Base-by-base conservation (phyloP, 805 yeast genomes). In the Barnettozyma botsteinii region DNA sequence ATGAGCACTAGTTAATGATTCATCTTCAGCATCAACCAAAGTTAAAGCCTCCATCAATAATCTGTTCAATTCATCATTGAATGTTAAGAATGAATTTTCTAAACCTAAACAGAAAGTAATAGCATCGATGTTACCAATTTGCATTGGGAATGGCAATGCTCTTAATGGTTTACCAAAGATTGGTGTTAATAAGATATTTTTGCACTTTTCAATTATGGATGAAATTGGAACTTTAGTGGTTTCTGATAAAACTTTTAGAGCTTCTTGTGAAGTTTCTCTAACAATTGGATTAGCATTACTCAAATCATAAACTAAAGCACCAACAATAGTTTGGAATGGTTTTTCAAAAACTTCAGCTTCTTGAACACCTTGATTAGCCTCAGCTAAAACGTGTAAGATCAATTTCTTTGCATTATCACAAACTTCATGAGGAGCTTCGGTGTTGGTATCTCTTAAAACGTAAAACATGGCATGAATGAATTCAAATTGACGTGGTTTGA, bases 121-220 rank as follows among this genome's bases (percentile, higher is more conserved):
- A 1, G 98, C 98, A 61, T 93, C 98, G 46, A 93, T 89, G 59
- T 93, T 89, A 27, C 98, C 98, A 41, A 93, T 93, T 64, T 94
- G 98, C 96, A 91, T 93, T 5, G 96, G 93, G 65, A 94, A 93
- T 0, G 99, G 98, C 46, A 93, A 69, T 0, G 99, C 99, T 47
- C 99, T 72, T 42, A 93, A 64, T 0, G 99, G 99, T 57, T 93
- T 93, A 4, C 96, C 96, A 67, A 93, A 94, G 18, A 93, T 93
- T 7, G 99, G 98, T 1, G 94, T 85, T 34, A 93, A 64, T 22
- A 94, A 66, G 20, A 89, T 77, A 35, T 78, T 81, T 52, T 88
- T 86, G 38, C 94, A 89, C 15, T 91, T 89, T 5, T 79, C 76
- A 61, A 94, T 79, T 51, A 94, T 74, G 1, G 79, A 75, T 1